Conservation (phyloP, 2,329 filamentous ascomycete species). For the Rutstroemia sp. region DNA sequence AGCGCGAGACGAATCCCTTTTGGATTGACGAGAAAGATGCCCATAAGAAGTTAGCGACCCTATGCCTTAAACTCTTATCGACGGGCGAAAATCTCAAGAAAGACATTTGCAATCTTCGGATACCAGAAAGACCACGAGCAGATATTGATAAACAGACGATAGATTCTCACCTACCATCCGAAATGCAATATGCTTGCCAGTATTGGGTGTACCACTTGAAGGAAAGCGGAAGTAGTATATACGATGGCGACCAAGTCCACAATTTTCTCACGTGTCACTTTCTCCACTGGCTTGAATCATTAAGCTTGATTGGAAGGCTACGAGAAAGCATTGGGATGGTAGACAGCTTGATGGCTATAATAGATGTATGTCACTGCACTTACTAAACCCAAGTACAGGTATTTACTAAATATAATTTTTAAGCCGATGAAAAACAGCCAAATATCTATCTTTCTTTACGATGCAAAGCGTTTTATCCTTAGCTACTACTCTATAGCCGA, state of each 20-base stretch:
- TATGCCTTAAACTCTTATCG: constrained; percentile 33
- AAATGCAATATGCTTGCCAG: constrained; percentile 25
- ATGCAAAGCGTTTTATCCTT: not conserved
- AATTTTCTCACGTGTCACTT: constrained; percentile 31
- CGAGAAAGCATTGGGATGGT: not conserved
- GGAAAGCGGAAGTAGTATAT: constrained; percentile 19
- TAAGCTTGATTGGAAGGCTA: not conserved
- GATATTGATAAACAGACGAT: constrained; percentile 30
- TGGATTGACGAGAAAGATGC: constrained; percentile 31
- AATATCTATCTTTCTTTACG: not conserved
- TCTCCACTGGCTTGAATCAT: constrained; percentile 31
- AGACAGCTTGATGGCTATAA: not conserved
- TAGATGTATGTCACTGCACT: not conserved
- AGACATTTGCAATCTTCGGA: constrained; percentile 31
- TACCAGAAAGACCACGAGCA: constrained; percentile 22
- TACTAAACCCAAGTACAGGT: not conserved
- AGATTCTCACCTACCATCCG: constrained; percentile 21
- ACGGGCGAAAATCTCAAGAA: constrained; percentile 23
- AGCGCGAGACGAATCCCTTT: constrained; percentile 23
- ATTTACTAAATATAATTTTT: not conserved
- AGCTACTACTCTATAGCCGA: not conserved
- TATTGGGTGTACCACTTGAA: constrained; percentile 16
- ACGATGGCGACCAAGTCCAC: constrained; percentile 28
- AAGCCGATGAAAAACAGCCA: not conserved
- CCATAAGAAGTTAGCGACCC: constrained; percentile 27